Base-by-base conservation (phyloP, 2,329 filamentous ascomycete species). In the Beauveria asiatica region DNA sequence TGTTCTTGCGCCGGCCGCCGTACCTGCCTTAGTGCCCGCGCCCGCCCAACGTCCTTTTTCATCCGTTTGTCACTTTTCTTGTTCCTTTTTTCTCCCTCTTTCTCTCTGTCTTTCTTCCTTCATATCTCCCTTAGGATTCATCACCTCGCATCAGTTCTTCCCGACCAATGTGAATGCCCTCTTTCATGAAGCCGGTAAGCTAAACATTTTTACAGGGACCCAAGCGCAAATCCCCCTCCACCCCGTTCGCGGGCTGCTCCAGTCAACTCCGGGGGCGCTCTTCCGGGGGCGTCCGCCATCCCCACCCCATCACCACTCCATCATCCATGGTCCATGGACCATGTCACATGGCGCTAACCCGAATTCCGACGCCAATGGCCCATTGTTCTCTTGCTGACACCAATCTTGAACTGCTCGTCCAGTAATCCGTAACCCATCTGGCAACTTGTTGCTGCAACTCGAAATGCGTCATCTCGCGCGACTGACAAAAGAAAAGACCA, bases 341-440 rank as follows among this genome's bases (percentile, higher is more conserved):
- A 37, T 37, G 27, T 59, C 56, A 59, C 56, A 57, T 50, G 17
- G 25, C 56, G 56, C 56, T 59, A 59, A 21, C 7, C 56, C 37
- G 13, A 25, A 45, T 44, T 45, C n/a, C n/a, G 25, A 27, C 25
- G 11, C 39, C 37, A 59, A 25, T n/a, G 19, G 16, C 17, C 44
- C 44, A 56, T 56, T 56, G 25, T 56, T 19, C 41, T 46, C 52
- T 48, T 23, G 27, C 54, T 44, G 33, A 54, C 30, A 42, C 16
- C 23, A 45, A 45, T 25, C 16, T 33, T 57, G n/a, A 48, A 30
- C 30, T n/a, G n/a, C 19, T 33, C 11, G 27, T 57, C 23, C 39
- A 27, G 16, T 37, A 23, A n/a, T 27, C 16, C 17, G 16, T 37
- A 23, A n/a, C 42, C 16, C 17, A 44, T 54, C n/a, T 17, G 37